Conservation (phyloP, 2,329 filamentous ascomycete genomes). For the Davidsoniella neocaledoniae region DNA sequence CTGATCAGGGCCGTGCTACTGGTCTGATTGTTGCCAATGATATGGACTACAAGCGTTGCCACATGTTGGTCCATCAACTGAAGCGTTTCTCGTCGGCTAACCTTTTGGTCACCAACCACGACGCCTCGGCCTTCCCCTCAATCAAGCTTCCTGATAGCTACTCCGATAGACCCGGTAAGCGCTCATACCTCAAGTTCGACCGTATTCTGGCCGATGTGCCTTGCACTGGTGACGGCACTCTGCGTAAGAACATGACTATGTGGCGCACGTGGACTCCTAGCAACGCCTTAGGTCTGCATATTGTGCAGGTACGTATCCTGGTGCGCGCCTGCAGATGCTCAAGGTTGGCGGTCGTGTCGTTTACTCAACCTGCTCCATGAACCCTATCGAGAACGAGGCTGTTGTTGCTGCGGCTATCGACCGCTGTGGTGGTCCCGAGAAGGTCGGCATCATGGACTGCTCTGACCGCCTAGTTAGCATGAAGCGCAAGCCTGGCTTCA, state of each 20-base stretch:
- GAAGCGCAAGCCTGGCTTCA: conserved; percentile 61
- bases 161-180: conserved; percentile 35
- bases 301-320: conserved; percentile 76
- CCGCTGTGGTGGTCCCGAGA: conserved; percentile 66
- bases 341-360: conserved; percentile 90
- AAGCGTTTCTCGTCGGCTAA: conserved; percentile 95
- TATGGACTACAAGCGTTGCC: conserved; percentile 86
- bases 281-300: conserved; percentile 72
- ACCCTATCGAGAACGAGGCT: conserved; percentile 92
- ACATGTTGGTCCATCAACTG: conserved; percentile 95
- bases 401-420: conserved; percentile 79
- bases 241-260: conserved; percentile 80
- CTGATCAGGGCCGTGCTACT: conserved; percentile 73
- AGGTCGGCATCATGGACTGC: conserved; percentile 74
- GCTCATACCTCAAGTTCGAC: conserved; percentile 85
- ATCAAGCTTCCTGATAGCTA: conserved; percentile 57
- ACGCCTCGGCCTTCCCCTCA: conserved; percentile 87
- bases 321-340: conserved; percentile 87
- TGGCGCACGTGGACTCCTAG: conserved; percentile 92
- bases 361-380: conserved; percentile 98
- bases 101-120: conserved; percentile 92
- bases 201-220: conserved; percentile 92
- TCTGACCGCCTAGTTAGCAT: conserved; percentile 59
- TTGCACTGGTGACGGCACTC: conserved; percentile 87
- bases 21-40: conserved; percentile 92